Conservation (phyloP, 768 basidiomycete species). For the Amanita molliuscula region DNA sequence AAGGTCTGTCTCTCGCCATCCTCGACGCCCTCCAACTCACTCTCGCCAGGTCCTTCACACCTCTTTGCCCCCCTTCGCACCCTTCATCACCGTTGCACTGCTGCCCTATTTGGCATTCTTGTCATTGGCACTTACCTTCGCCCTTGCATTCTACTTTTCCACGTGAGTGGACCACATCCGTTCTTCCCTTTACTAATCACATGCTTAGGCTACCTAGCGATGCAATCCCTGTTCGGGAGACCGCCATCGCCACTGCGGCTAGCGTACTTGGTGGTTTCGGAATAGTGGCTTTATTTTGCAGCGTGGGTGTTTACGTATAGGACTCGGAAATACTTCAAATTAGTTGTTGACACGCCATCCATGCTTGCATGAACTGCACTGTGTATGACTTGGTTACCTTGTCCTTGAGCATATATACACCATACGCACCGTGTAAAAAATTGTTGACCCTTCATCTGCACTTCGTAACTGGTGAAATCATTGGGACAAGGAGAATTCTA, state of each 20-base stretch:
- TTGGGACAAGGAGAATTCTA: neutral
- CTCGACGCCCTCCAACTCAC: constrained; percentile 1
- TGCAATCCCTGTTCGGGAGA: constrained; percentile 51
- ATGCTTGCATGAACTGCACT: constrained; percentile 71
- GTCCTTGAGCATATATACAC: neutral
- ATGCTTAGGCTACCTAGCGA: constrained; percentile 64
- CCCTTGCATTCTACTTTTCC: constrained; percentile 85
- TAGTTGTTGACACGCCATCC: constrained; percentile 81
- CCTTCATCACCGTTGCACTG: constrained; percentile 52
- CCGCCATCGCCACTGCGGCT: constrained; percentile 58
- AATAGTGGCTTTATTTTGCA: constrained; percentile 82
- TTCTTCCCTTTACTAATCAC: constrained; percentile 7
- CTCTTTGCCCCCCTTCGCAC: constrained; percentile 59
- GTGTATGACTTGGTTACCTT: constrained; percentile 11
- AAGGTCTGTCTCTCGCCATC: constrained; percentile 28
- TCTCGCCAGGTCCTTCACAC: constrained; percentile 45
- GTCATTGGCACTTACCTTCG: constrained; percentile 67
- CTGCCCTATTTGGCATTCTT: constrained; percentile 70
- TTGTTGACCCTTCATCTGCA: constrained; percentile 91
- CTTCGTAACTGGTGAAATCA: constrained; percentile 52
- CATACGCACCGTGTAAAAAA: constrained; percentile 78
- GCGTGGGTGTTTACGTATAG: constrained; percentile 76
- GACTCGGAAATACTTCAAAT: neutral
- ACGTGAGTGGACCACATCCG: constrained; percentile 34
- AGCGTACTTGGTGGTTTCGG: constrained; percentile 82